phyloP scores from a whole-genome alignment of 1,284 basidiomycete species.

The Singerocomus rubriflavus region DNA sequence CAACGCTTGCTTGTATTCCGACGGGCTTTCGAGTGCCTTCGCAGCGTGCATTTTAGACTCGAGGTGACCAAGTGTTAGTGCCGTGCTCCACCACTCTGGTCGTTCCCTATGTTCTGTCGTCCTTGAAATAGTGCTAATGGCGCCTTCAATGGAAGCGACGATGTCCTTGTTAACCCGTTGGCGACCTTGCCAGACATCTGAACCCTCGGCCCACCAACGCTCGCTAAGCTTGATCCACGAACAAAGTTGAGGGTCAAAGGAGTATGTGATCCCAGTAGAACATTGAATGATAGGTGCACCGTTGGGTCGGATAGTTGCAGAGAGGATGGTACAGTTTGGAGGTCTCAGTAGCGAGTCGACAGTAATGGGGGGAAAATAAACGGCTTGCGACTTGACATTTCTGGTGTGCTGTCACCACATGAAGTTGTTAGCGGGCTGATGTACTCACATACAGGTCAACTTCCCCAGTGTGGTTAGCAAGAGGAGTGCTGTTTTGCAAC shows the following conservation, averaged over 20 bases:
- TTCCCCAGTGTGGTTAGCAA: conserved; percentile 70
- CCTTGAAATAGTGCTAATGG: conserved; percentile 44
- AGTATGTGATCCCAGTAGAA: conserved; percentile 70
- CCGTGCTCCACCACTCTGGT: conserved; percentile 75
- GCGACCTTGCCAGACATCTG: conserved; percentile 75
- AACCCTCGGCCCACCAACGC: conserved; percentile 77
- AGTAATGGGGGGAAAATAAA: conserved; percentile 64
- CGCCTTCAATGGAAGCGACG: conserved; percentile 53
- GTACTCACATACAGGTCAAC: conserved; percentile 69
- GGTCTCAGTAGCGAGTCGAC: conserved; percentile 56
- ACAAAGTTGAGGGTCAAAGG: conserved; percentile 66
- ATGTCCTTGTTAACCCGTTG: conserved; percentile 51
- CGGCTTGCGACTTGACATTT: conserved; percentile 65
- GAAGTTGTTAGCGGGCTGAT: not conserved
- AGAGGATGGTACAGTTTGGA: conserved; percentile 54
- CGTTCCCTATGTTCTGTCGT: conserved; percentile 41
- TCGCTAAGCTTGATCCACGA: conserved; percentile 76
- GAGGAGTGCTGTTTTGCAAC: conserved; percentile 61
- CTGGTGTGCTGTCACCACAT: conserved; percentile 38
- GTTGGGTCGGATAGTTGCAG: conserved; percentile 68
- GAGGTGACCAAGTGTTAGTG: conserved; percentile 79
- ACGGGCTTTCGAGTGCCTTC: conserved; percentile 70
- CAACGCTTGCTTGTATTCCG: conserved; percentile 77
- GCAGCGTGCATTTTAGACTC: conserved; percentile 78
- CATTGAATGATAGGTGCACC: conserved; percentile 75